phyloP scores from a whole-genome alignment of 140 eudicot species.

The Oenanthe javanica region DNA sequence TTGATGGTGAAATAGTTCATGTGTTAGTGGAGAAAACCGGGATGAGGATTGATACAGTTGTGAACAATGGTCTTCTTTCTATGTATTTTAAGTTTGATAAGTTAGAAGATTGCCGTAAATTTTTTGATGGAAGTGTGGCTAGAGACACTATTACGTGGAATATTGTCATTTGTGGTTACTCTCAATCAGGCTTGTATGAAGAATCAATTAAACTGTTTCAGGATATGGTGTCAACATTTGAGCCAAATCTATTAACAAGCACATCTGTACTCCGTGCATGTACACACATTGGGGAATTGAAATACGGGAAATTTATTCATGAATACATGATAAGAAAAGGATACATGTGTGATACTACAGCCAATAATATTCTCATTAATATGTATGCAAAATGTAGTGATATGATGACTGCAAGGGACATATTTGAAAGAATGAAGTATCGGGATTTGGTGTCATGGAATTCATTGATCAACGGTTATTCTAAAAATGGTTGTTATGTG shows the following conservation, averaged over 20 bases:
- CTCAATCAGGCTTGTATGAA: conserved; percentile 35
- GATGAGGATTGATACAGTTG: conserved; percentile 27
- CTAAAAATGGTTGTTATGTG: conserved; percentile 29
- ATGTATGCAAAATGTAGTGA: conserved; percentile 69
- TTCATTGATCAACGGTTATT: conserved; percentile 43
- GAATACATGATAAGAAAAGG: conserved; percentile 42
- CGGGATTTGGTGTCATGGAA: conserved; percentile 63
- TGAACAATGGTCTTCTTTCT: conserved; percentile 53
- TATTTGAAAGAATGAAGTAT: conserved; percentile 43
- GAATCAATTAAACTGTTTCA: conserved; percentile 44
- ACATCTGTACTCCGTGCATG: conserved; percentile 62
- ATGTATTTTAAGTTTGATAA: conserved; percentile 57
- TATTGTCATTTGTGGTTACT: conserved; percentile 47
- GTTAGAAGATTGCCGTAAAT: conserved; percentile 21
- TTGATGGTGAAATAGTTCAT: conserved; percentile 53
- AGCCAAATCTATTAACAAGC: conserved; percentile 55
- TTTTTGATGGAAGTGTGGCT: conserved; percentile 40
- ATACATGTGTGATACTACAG: conserved; percentile 37
- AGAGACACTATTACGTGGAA: conserved; percentile 64
- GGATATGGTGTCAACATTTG: conserved; percentile 45
- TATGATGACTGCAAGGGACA: conserved; percentile 30
- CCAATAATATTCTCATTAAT: conserved; percentile 53
- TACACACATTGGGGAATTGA: conserved; percentile 36
- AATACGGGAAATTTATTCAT: conserved; percentile 49
- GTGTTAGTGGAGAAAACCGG: conserved; percentile 53